Evolutionary conservation across 805 yeast genomes (phyloP).

Genomic region (Grigorovia transvaalensis): DNA sequence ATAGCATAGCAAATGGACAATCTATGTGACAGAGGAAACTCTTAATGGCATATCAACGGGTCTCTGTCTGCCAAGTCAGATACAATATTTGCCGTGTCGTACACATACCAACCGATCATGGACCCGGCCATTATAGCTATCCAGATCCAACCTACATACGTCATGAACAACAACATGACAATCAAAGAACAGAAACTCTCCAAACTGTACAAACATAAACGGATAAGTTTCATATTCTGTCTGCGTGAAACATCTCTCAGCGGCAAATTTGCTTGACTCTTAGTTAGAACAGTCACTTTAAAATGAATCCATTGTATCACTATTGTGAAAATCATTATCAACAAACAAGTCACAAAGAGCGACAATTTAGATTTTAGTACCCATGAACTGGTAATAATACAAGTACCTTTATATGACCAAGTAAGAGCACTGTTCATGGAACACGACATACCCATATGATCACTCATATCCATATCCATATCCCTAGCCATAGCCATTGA

Average conservation of each 20-base stretch:
- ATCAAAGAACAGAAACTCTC: slow-evolving; percentile 37
- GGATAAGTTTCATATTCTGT: not conserved
- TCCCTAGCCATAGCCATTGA: not conserved
- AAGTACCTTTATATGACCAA: slow-evolving; percentile 65
- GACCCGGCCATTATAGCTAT: slow-evolving; percentile 64
- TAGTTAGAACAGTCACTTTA: not conserved
- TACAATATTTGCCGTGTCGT: slow-evolving; percentile 2
- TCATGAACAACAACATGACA: slow-evolving; percentile 77
- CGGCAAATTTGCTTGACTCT: not conserved
- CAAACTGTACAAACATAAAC: not conserved
- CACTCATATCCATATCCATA: not conserved
- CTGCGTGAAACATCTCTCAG: not conserved
- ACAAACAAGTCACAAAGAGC: slow-evolving; percentile 42
- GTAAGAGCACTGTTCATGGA: slow-evolving; percentile 69
- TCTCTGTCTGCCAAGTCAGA: slow-evolving; percentile 18
- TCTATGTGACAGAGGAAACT: not conserved
- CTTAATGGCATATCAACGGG: slow-evolving; percentile 2
- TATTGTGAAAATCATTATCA: slow-evolving; percentile 8
- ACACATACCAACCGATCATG: slow-evolving; percentile 38
- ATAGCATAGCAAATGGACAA: not conserved
- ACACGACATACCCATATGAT: slow-evolving; percentile 18
- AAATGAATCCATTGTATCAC: not conserved
- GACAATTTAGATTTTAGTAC: slow-evolving; percentile 46
- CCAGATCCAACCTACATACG: slow-evolving; percentile 82
- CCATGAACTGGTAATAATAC: slow-evolving; percentile 76